These are phyloP conservation scores for Solanum virginianum DNA, from an alignment of 257 asterid genomes.

Conservation along the genomic window DNA sequence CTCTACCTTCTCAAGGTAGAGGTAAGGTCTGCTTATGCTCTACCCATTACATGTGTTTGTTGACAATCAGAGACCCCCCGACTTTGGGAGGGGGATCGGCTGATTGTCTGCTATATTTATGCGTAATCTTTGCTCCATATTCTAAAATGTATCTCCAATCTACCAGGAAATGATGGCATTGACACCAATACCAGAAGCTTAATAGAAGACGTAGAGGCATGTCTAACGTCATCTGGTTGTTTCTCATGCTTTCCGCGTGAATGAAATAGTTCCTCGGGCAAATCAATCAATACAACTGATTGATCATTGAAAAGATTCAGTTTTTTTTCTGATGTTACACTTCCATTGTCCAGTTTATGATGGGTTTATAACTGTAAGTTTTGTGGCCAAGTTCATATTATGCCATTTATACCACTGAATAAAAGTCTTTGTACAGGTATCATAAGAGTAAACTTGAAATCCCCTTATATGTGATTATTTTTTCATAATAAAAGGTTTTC, in stretches of 20 bases:
- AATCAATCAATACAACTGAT: background rate
- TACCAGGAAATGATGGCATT: slow-evolving; percentile 36
- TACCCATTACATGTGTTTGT: too few species aligned
- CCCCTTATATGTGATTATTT: background rate
- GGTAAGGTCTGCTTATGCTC: background rate
- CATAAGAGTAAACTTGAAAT: background rate
- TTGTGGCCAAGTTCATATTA: background rate
- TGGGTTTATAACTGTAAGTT: slow-evolving; percentile 1
- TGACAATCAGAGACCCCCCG: too few species aligned
- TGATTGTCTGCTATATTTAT: background rate
- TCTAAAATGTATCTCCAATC: background rate
- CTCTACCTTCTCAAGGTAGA: background rate
- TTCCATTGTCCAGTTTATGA: background rate
- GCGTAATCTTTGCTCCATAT: background rate
- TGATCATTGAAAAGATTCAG: background rate
- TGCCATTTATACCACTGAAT: background rate
- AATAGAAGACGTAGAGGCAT: background rate
- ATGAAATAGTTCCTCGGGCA: background rate
- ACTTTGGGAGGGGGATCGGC: background rate
- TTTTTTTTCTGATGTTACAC: background rate
- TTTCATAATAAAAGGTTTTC: background rate
- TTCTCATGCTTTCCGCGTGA: background rate
- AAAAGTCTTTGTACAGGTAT: background rate
- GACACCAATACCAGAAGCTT: slow-evolving; percentile 48
- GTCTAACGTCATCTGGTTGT: background rate